Base-by-base conservation (phyloP, 176 grass and related monocot species). In the Raddia distichophylla region DNA sequence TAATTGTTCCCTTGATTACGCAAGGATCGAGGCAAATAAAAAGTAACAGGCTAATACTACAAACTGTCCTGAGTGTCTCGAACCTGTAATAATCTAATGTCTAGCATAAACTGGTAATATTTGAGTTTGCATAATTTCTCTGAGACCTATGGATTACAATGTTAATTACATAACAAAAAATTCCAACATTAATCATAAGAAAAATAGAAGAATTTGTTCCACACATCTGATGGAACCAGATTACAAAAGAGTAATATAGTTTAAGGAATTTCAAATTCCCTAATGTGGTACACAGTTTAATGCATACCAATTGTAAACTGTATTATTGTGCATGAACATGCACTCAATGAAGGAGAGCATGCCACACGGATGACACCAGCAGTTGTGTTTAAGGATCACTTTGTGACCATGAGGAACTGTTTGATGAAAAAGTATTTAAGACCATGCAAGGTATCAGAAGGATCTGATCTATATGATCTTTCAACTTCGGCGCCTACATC, bases 381-480 rank as follows among this genome's bases (percentile, higher is more conserved):
- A 75, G 51, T 6, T 71, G 55, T 60, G 46, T 50, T 49, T 18
- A 71, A 71, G 6, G 44, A 32, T n/a, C 8, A 34, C 11, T 81
- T 71, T 11, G 44, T 71, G 19, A 75, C 42, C 43, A 60, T 37
- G 10, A 3, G 6, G 22, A 18, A 68, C 55, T 84, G 62, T 57
- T 76, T 58, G 37, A 32, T 57, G 66, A 83, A 16, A 72, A 57
- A 84, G 10, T 46, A 13, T 64, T 47, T 47, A 64, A 13, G 43
- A 42, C 16, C 69, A 86, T 65, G 14, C 15, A 80, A 67, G 45
- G 16, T 6, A 80, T 80, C 64, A 58, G 12, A 73, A 67, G 14
- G 84, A 80, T 86, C 32, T 49, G 14, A 70, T 57, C 6, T 34
- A 58, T 54, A 72, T 75, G 22, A 67, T 61, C 42, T 40, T 40